phyloP scores from a whole-genome alignment of 257 asterid genomes.

The Solanum lycopersicoides region DNA sequence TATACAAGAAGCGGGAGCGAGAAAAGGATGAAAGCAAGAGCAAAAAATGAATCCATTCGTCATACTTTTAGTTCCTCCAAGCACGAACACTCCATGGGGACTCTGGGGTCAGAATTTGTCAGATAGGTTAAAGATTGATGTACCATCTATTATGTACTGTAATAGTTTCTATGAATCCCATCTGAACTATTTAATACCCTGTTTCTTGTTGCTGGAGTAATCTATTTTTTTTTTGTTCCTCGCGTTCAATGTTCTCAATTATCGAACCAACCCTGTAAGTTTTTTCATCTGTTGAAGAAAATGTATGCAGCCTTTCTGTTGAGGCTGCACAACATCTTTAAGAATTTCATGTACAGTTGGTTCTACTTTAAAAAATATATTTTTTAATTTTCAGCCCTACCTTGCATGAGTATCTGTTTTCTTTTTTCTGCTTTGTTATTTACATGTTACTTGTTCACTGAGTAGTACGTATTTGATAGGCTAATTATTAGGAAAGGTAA shows the following conservation, averaged over 20 bases:
- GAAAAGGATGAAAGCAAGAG: conserved; percentile 47
- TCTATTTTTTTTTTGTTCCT: neutral
- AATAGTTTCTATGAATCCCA: neutral
- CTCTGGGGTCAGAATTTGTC: neutral
- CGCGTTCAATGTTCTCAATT: neutral
- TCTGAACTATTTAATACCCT: neutral
- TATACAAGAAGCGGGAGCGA: conserved; percentile 67
- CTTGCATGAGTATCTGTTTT: neutral
- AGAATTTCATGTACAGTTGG: neutral
- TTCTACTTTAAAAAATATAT: neutral
- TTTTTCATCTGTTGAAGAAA: neutral
- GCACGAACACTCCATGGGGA: neutral
- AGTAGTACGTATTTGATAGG: neutral
- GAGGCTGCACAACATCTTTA: neutral
- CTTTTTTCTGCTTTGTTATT: neutral
- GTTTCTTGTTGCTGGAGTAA: neutral
- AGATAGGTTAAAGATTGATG: neutral
- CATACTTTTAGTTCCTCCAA: neutral
- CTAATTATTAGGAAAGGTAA: neutral
- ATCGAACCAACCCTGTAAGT: neutral
- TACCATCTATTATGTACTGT: neutral
- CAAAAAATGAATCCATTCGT: conserved; percentile 26
- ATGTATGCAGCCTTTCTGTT: neutral
- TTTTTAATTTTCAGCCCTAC: neutral
- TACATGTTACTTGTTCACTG: neutral